A percentile compares a stretch with the other conserved stretches of the same genome.
These are phyloP conservation scores for Polyporus tsugae DNA, from an alignment of 1,284 basidiomycete species.

Conservation along the genomic window DNA sequence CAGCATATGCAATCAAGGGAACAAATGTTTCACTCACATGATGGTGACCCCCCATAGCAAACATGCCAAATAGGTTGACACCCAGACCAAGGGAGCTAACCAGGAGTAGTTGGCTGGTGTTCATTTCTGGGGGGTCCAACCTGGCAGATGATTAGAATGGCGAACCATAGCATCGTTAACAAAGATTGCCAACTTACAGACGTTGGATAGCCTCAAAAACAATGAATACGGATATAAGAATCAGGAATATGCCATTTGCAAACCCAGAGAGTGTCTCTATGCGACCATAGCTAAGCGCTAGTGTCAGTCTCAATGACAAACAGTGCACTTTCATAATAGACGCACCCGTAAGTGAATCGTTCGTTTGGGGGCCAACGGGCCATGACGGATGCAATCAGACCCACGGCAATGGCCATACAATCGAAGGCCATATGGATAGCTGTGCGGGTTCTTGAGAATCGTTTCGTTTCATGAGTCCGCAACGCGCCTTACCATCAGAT, in stretches of 20 bases:
- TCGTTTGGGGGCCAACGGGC: slow-evolving; percentile 97
- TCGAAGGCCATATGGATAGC: slow-evolving; percentile 99
- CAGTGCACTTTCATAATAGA: not conserved
- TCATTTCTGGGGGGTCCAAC: slow-evolving; percentile 97
- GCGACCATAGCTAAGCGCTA: slow-evolving; percentile 79
- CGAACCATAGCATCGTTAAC: not conserved
- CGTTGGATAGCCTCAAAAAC: slow-evolving; percentile 98
- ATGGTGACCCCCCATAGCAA: slow-evolving; percentile 96
- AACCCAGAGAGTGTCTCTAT: slow-evolving; percentile 99
- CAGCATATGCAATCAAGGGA: slow-evolving; percentile 7
- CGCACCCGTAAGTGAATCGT: slow-evolving; percentile 93
- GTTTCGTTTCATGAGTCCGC: not conserved
- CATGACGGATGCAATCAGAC: slow-evolving; percentile 96
- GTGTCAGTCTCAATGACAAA: not conserved
- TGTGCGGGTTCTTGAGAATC: slow-evolving; percentile 41
- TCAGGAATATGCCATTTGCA: slow-evolving; percentile 96
- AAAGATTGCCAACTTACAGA: slow-evolving; percentile 64
- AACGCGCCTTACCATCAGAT: slow-evolving; percentile 81
- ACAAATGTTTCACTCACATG: slow-evolving; percentile 59
- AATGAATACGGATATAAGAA: slow-evolving; percentile 97
- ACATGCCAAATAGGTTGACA: slow-evolving; percentile 99
- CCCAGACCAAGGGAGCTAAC: slow-evolving; percentile 90
- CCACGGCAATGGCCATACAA: slow-evolving; percentile 97
- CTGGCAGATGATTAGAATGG: slow-evolving; percentile 47
- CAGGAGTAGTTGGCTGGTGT: slow-evolving; percentile 91